Evolutionary conservation across 1,284 basidiomycete species (phyloP).

Genomic region (Porogramme epimiltina): DNA sequence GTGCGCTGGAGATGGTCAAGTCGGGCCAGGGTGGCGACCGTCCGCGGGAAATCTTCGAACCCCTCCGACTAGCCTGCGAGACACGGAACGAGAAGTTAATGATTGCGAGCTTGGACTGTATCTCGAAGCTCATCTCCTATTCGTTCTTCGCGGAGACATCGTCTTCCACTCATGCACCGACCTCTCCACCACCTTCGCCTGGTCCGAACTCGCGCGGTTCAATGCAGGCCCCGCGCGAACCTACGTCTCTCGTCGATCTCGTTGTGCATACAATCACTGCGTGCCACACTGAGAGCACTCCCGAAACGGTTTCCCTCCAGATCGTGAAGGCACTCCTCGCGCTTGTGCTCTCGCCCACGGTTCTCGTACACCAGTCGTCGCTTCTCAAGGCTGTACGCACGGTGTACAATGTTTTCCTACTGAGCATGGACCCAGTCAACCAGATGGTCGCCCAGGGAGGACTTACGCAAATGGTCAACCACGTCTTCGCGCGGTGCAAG

Average conservation of each 20-base stretch:
- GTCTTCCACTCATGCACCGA: slow-evolving; percentile 40
- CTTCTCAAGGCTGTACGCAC: slow-evolving; percentile 94
- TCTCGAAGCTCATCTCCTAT: slow-evolving; percentile 94
- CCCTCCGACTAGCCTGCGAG: slow-evolving; percentile 91
- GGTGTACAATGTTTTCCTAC: slow-evolving; percentile 94
- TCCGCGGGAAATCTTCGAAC: slow-evolving; percentile 90
- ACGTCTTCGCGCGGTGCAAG: slow-evolving; percentile 84
- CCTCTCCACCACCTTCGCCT: slow-evolving; percentile 76
- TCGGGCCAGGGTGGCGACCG: slow-evolving; percentile 67
- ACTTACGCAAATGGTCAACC: slow-evolving; percentile 95
- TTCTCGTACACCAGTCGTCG: slow-evolving; percentile 91
- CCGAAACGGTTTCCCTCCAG: slow-evolving; percentile 89
- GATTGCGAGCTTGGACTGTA: slow-evolving; percentile 94
- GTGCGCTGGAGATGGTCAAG: slow-evolving; percentile 83
- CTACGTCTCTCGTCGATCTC: slow-evolving; percentile 82
- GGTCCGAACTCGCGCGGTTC: slow-evolving; percentile 46
- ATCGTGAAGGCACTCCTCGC: slow-evolving; percentile 93
- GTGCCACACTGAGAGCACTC: slow-evolving; percentile 86
- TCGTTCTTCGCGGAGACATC: slow-evolving; percentile 86
- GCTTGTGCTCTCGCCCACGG: slow-evolving; percentile 83
- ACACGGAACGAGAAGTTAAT: slow-evolving; percentile 89
- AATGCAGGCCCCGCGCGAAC: slow-evolving; percentile 50
- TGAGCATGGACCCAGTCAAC: slow-evolving; percentile 87
- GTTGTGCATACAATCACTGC: slow-evolving; percentile 94
- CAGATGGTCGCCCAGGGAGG: slow-evolving; percentile 97